These are phyloP conservation scores for Peronosclerospora sorghi DNA, from an alignment of 352 stramenopile genomes.

Conservation along the genomic window DNA sequence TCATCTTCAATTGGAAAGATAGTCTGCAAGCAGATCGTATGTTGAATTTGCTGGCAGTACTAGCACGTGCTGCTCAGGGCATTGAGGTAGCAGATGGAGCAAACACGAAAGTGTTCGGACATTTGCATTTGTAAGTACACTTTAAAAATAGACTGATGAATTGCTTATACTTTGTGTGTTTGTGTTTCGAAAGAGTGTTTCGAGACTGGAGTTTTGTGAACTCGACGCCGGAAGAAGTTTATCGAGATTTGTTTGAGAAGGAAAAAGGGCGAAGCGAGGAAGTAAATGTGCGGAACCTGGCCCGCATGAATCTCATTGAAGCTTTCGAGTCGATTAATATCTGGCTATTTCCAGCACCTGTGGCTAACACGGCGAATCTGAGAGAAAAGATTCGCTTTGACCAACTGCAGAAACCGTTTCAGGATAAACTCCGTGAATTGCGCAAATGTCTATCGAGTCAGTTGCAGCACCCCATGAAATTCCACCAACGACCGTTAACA, in stretches of 20 bases:
- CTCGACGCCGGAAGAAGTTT: conserved; percentile 71
- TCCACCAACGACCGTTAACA: conserved; percentile 64
- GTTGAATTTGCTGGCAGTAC: conserved; percentile 70
- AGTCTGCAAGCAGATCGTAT: conserved; percentile 79
- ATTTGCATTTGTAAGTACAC: conserved; percentile 72
- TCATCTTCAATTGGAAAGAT: conserved; percentile 88
- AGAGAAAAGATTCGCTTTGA: conserved; percentile 80
- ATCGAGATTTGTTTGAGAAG: conserved; percentile 69
- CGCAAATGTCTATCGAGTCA: conserved; percentile 61
- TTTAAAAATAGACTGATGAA: not conserved
- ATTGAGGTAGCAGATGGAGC: conserved; percentile 72
- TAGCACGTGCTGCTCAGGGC: conserved; percentile 66
- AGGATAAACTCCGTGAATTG: conserved; percentile 62
- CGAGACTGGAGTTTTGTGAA: conserved; percentile 86
- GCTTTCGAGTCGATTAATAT: conserved; percentile 82
- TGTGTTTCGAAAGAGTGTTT: conserved; percentile 41
- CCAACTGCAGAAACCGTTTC: conserved; percentile 66
- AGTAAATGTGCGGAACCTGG: conserved; percentile 72
- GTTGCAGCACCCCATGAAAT: conserved; percentile 61
- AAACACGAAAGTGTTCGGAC: conserved; percentile 75
- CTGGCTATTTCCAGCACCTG: conserved; percentile 76
- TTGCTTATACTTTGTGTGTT: not conserved
- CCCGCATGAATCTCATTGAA: conserved; percentile 58
- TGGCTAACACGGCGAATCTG: conserved; percentile 67
- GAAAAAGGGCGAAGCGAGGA: conserved; percentile 74